Evolutionary conservation across 2,329 filamentous ascomycete genomes (phyloP), one percentile per base, ranked within the genome.

Genomic region (Metarhizium anisopliae): DNA sequence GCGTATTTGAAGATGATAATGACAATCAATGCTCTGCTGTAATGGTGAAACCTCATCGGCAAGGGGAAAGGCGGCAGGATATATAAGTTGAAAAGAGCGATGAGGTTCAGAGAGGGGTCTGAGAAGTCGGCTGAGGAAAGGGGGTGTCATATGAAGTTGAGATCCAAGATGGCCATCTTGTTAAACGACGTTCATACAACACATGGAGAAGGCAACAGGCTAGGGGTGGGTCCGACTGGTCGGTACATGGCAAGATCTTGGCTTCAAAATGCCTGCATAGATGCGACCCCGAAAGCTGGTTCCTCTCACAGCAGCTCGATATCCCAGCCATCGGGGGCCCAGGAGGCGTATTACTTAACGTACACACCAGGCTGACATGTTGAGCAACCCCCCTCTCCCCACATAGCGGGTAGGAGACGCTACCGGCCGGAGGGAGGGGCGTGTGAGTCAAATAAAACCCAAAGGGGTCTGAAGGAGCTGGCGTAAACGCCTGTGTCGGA

Each of bases 191-290:
- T 52, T 32, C 30, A 35, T 50, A 57, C 40, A 18, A 55, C 40
- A 18, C 45, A 55, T 25, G 43, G 50, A 52, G 45, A 18, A 3
- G 14, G 40, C 40, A 45, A 47, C 36, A 51, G 49, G 25, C 40
- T 20, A 20, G 50, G 42, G 35, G 56, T 47, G 56, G 42, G 56
- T 50, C 53, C 53, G n/a, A 43, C 51, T 51, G 53, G 53, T 29
- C 45, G 56, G 55, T 51, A 56, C 55, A 55, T 53, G 56, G 38
- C 52, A 54, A 57, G 53, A 55, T 57, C 56, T 51, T 55, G 55
- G 56, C 53, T 50, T 51, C 45, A 55, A 52, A 52, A 51, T 38
- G 40, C 42, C 43, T 42, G 38, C 20, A 53, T 47, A 55, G 32
- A 52, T 50, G 50, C 6, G 36, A 36, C 45, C 53, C 56, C 32